phyloP scores from a whole-genome alignment of 1,139 yeast species.

The Taiozyma sp. region DNA sequence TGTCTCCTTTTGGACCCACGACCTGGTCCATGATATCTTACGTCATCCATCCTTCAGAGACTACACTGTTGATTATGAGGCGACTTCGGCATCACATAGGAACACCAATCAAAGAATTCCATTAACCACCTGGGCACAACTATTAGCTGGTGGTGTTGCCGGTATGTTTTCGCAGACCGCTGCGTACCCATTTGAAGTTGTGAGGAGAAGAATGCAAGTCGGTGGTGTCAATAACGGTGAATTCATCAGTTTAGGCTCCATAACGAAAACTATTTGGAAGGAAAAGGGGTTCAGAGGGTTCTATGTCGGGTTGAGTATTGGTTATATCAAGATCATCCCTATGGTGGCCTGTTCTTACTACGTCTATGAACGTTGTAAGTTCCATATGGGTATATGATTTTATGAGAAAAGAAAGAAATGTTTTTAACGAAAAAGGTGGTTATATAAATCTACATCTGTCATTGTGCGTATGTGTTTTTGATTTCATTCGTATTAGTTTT shows the following conservation, averaged over 20 bases:
- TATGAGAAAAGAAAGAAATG: background rate
- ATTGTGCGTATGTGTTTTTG: background rate
- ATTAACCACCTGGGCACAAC: constrained; percentile 84
- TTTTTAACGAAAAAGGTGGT: background rate
- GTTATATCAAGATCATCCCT: constrained; percentile 91
- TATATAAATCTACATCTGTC: background rate
- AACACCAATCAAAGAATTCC: constrained; percentile 42
- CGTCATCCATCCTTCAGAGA: constrained; percentile 50
- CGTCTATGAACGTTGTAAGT: constrained; percentile 86
- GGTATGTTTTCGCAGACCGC: constrained; percentile 96
- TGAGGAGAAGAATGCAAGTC: constrained; percentile 94
- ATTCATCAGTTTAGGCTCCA: constrained; percentile 43
- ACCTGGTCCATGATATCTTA: constrained; percentile 80
- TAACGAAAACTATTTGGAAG: constrained; percentile 44
- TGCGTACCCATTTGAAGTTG: constrained; percentile 94
- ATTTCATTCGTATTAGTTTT: background rate
- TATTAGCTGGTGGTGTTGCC: constrained; percentile 90
- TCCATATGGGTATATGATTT: constrained; percentile 41
- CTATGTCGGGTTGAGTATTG: constrained; percentile 91
- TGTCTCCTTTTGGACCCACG: constrained; percentile 93
- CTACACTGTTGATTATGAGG: constrained; percentile 44
- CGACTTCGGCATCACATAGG: constrained; percentile 2
- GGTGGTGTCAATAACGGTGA: constrained; percentile 75
- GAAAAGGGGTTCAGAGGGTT: constrained; percentile 83
- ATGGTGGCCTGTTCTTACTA: constrained; percentile 97